phyloP scores from a whole-genome alignment of 1,284 basidiomycete species.

The Jaminaea rosea region DNA sequence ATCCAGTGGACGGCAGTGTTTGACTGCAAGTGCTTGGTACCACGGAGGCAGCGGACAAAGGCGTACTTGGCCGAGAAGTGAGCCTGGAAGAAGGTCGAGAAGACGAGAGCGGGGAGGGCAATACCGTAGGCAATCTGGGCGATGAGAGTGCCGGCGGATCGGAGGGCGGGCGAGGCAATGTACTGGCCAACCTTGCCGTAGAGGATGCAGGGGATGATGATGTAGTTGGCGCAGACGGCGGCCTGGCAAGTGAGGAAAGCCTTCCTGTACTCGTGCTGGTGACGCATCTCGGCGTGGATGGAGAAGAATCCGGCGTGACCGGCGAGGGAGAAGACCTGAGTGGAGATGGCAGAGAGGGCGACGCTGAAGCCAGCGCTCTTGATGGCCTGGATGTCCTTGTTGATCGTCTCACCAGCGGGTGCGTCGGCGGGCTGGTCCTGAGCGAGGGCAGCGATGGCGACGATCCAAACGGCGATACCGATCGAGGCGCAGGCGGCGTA shows the following conservation, averaged over 20 bases:
- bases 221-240: neutral
- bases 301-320: conserved; percentile 36
- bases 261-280: too few species aligned
- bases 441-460: too few species aligned
- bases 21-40: conserved; percentile 55
- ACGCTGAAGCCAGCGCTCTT: too few species aligned
- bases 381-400: too few species aligned
- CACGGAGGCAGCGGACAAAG: conserved; percentile 58
- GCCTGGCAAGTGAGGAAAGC: neutral
- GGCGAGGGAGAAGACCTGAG: conserved; percentile 33
- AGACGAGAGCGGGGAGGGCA: conserved; percentile 46
- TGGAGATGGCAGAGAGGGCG: conserved; percentile 25
- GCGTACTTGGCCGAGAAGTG: conserved; percentile 58
- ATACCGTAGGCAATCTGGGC: conserved; percentile 36
- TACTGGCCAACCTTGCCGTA: conserved; percentile 35
- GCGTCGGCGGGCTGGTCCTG: too few species aligned
- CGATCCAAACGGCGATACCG: neutral
- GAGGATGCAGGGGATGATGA: conserved; percentile 14
- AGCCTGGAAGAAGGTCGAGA: conserved; percentile 53
- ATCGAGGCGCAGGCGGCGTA: neutral
- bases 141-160: conserved; percentile 18
- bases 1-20: conserved; percentile 58
- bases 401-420: too few species aligned
- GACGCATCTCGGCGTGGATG: too few species aligned
- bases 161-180: conserved; percentile 33